Evolutionary conservation across 2,329 filamentous ascomycete genomes (phyloP), one percentile per base, ranked within the genome.

Genomic region (Neofusicoccum ribis): DNA sequence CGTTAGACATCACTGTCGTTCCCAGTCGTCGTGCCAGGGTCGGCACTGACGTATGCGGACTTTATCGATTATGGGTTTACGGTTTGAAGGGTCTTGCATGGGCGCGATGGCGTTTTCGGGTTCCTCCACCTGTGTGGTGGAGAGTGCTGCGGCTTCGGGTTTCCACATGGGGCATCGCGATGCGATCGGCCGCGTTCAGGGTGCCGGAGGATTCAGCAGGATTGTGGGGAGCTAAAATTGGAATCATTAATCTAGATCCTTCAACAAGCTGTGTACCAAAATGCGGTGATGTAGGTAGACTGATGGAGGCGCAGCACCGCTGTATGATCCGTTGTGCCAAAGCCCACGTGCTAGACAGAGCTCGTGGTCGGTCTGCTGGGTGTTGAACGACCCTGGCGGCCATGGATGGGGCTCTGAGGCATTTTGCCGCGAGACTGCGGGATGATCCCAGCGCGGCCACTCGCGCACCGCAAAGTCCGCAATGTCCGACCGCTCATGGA

Each of bases 1-100:
- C 50, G 62, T 64, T 64, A 56, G 44, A 56, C 50, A 64, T 39
- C 31, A 64, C 62, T 47, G 62, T 64, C 62, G 62, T 58, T 64
- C 44, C 51, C 31, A 58, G 31, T 49, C 61, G 51, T 37, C 44
- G 44, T 37, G 62, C 51, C 51, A n/a, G 44, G 44, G 20, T 41
- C 5, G 59, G 59, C 59, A 49, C 44, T 41, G 47, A 49, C 56
- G 47, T 36, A 50, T 36, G 59, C 59, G 58, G 58, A 61, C 41
- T 46, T 34, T 59, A 8, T 59, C 39, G 56, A 36, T 54, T 63
- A 17, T 54, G 37, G n/a, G 15, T 17, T 14, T 36, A n/a, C 15
- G 14, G 23, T 11, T 36, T n/a, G 11, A 44, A 36, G 37, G 61
- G 61, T 63, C 31, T 63, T 54, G 61, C 61, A 63, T 63, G 37